These are phyloP conservation scores for Protea cynaroides DNA, from an alignment of 164 flowering plant genomes.

Conservation along the genomic window DNA sequence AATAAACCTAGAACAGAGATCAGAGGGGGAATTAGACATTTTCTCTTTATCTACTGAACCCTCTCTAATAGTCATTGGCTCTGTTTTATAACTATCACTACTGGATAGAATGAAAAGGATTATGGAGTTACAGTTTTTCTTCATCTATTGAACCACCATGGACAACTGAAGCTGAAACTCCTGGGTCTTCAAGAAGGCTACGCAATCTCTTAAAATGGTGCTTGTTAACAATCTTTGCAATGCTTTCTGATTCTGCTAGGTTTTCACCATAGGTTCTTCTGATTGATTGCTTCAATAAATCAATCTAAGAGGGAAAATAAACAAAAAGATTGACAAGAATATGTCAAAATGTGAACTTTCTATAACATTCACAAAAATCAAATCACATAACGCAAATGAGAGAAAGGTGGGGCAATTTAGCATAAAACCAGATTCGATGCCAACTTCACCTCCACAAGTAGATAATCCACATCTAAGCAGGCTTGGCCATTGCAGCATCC, in stretches of 20 bases:
- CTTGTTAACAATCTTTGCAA: constrained; percentile 57
- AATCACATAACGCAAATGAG: not conserved
- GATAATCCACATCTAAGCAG: constrained; percentile 68
- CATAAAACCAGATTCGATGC: constrained; percentile 50
- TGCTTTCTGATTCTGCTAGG: constrained; percentile 27
- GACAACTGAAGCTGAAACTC: constrained; percentile 54
- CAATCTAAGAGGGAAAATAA: constrained; percentile 38
- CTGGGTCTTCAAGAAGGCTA: constrained; percentile 51
- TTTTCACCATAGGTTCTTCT: constrained; percentile 50
- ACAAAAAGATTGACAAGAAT: not conserved
- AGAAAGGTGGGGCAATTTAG: not conserved
- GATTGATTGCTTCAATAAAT: constrained; percentile 35
- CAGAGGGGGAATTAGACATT: not conserved
- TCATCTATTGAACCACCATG: constrained; percentile 72
- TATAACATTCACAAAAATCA: not conserved
- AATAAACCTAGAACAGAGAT: constrained; percentile 40
- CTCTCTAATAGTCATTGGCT: too few relatives aligned
- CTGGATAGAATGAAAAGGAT: not conserved
- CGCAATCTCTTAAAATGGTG: constrained; percentile 44
- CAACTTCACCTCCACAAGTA: constrained; percentile 56
- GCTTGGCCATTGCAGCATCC: constrained; percentile 72
- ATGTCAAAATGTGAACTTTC: not conserved
- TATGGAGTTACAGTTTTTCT: constrained; percentile 43
- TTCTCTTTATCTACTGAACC: too few relatives aligned
- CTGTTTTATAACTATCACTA: too few relatives aligned